A percentile compares a stretch with the other conserved stretches of the same genome.
phyloP scores from a whole-genome alignment of 352 stramenopile species.

The Globisporangium nunn region DNA sequence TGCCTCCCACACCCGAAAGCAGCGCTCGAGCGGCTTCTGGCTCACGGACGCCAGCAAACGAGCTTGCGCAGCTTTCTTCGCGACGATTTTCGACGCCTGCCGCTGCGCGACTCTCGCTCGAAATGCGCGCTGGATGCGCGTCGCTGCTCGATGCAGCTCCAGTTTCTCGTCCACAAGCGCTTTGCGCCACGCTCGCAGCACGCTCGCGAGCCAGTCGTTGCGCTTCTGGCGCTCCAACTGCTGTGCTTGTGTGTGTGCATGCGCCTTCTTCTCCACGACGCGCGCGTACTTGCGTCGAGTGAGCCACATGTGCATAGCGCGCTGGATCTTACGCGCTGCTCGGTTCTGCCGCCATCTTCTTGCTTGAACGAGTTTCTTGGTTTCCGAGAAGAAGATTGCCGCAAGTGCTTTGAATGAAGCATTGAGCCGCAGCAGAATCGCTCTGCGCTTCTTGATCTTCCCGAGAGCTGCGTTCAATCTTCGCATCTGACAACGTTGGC shows the following conservation, averaged over 20 bases:
- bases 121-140: constrained; percentile 46
- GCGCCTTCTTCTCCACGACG: constrained; percentile 25
- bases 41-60: constrained; percentile 34
- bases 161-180: constrained; percentile 7
- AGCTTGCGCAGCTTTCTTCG: constrained; percentile 43
- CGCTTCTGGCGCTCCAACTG: constrained; percentile 10
- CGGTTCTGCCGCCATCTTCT: constrained; percentile 26
- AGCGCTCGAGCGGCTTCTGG: constrained; percentile 48
- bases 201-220: constrained; percentile 12
- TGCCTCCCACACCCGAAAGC: constrained; percentile 53
- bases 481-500: constrained; percentile 13
- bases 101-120: constrained; percentile 31
- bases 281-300: constrained; percentile 35
- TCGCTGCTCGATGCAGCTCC: constrained; percentile 20
- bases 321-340: constrained; percentile 45
- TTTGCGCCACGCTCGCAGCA: constrained; percentile 20
- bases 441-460: constrained; percentile 29
- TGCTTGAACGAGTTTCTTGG: constrained; percentile 23
- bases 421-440: constrained; percentile 32
- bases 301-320: constrained; percentile 29
- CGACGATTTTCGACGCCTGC: constrained; percentile 30
- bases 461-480: constrained; percentile 19
- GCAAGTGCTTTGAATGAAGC: constrained; percentile 36
- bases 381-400: constrained; percentile 35
- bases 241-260: constrained; percentile 8